phyloP scores from a whole-genome alignment of 345 rosid genomes.

The Acer negundo region DNA sequence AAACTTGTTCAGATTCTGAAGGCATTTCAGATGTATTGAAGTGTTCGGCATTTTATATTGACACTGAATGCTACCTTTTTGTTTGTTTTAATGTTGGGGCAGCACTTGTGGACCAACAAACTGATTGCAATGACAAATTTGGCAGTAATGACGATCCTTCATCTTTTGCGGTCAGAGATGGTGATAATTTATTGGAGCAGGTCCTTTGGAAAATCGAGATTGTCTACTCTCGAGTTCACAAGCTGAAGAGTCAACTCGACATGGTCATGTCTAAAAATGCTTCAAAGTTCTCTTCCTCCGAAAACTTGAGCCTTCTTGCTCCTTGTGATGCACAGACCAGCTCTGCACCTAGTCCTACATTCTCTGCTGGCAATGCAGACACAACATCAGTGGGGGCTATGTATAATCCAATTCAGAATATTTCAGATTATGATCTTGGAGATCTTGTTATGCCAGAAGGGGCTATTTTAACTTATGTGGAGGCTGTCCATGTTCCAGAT shows the following conservation, averaged over 20 bases:
- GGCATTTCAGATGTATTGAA: not conserved
- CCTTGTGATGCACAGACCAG: constrained; percentile 66
- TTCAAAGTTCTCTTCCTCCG: constrained; percentile 82
- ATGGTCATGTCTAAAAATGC: constrained; percentile 64
- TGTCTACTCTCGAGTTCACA: constrained; percentile 60
- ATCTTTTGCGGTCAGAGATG: constrained; percentile 48
- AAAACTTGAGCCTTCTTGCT: constrained; percentile 83
- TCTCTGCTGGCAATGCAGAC: constrained; percentile 75
- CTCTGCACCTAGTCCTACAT: constrained; percentile 81
- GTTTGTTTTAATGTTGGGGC: constrained; percentile 24
- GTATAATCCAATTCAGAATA: constrained; percentile 48
- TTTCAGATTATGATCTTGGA: constrained; percentile 51
- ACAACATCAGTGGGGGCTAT: constrained; percentile 53
- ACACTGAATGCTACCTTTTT: constrained; percentile 15
- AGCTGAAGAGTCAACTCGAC: constrained; percentile 66
- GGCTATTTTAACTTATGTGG: constrained; percentile 63
- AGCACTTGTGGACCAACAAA: constrained; percentile 43
- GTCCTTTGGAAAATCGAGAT: constrained; percentile 71
- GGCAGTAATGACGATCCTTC: constrained; percentile 39
- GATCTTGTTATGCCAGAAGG: constrained; percentile 67
- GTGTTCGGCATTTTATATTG: constrained; percentile 5
- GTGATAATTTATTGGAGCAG: constrained; percentile 57
- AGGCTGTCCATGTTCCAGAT: constrained; percentile 79
- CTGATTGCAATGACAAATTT: constrained; percentile 36
- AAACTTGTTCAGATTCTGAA: not conserved